A percentile compares a stretch with the other conserved stretches of the same genome.
Evolutionary conservation across 2,329 filamentous ascomycete species (phyloP).

Genomic region (Fusarium ambrosium): DNA sequence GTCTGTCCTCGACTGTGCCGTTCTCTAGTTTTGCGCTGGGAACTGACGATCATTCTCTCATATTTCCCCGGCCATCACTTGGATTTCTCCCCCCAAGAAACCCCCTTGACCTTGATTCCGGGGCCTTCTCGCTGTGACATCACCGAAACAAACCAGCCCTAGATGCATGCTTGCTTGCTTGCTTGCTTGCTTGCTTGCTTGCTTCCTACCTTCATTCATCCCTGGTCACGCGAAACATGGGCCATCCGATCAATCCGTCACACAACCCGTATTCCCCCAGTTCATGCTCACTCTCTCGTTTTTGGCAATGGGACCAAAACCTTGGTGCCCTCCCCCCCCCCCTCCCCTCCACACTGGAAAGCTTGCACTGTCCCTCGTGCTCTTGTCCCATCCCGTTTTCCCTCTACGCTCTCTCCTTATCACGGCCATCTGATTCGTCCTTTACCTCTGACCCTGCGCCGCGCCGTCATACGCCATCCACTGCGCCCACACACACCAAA

Average conservation of each 20-base stretch:
- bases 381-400: conserved; percentile 31
- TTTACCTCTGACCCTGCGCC: conserved; percentile 34
- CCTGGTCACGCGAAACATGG: conserved; percentile 34
- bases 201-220: neutral
- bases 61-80: neutral
- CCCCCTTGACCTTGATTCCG: conserved; percentile 24
- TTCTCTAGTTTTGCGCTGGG: neutral
- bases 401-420: conserved; percentile 39
- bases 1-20: neutral
- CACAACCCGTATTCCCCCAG: conserved; percentile 3
- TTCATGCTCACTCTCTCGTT: conserved; percentile 17
- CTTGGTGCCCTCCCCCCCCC: conserved; percentile 24
- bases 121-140: conserved; percentile 54
- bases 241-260: conserved; percentile 34
- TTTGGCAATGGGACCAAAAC: conserved; percentile 36
- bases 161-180: neutral
- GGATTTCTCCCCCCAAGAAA: neutral
- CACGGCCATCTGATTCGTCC: conserved; percentile 40
- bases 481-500: neutral
- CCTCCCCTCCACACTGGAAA: conserved; percentile 16
- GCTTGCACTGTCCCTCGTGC: conserved; percentile 32
- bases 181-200: too few relatives aligned
- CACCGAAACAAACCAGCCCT: conserved; percentile 32
- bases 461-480: conserved; percentile 38
- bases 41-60: conserved; percentile 14